Evolutionary conservation across 495 filamentous ascomycete species (phyloP).

Genomic region (Trichoderma erinaceum): DNA sequence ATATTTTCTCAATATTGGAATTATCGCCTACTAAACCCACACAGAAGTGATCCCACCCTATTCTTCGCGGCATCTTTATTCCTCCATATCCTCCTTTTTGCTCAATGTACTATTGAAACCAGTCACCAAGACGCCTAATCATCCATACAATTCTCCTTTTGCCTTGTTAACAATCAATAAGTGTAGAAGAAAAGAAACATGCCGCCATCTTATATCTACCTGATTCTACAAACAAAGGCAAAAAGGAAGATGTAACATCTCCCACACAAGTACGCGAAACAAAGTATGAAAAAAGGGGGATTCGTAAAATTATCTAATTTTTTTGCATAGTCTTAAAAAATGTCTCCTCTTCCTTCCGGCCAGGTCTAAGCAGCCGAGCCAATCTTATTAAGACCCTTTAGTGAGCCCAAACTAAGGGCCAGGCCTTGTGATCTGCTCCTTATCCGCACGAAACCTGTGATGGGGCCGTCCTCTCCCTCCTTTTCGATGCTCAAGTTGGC

Average conservation of each 20-base stretch:
- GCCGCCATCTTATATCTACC: not conserved
- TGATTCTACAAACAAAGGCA: not conserved
- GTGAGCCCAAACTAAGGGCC: constrained; percentile 84
- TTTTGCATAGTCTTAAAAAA: not conserved
- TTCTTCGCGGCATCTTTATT: not conserved
- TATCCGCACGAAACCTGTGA: constrained; percentile 99
- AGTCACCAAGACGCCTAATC: too few species aligned
- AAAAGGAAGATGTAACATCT: not conserved
- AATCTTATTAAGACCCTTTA: constrained; percentile 92
- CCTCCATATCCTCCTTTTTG: not conserved
- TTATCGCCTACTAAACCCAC: too few species aligned
- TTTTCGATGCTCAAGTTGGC: constrained; percentile 98
- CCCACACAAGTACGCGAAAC: not conserved
- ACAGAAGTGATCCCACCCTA: not conserved
- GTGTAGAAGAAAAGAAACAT: not conserved
- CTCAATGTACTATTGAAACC: not conserved
- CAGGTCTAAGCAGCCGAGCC: constrained; percentile 41
- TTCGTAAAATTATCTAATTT: constrained; percentile 13
- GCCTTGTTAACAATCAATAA: not conserved
- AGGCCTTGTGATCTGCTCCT: constrained; percentile 94
- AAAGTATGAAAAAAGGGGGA: not conserved
- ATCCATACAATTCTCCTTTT: too few species aligned
- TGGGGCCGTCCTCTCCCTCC: constrained; percentile 88
- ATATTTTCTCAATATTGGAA: too few species aligned
- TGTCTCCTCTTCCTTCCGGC: not conserved